Evolutionary conservation across 768 basidiomycete species (phyloP).

Genomic region (Mycena belliarum): DNA sequence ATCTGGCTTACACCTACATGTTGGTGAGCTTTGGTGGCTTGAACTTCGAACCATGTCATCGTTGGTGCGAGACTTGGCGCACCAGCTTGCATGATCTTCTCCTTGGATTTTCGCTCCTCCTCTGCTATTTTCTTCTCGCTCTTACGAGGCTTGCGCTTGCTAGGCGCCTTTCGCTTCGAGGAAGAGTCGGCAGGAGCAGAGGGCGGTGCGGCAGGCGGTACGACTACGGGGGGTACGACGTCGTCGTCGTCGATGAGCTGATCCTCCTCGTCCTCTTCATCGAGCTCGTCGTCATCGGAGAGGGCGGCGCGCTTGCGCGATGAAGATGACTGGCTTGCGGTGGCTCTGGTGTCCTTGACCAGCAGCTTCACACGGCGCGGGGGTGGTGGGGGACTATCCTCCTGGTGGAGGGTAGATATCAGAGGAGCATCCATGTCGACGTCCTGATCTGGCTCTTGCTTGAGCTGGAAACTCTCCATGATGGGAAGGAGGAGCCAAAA

Average conservation of each 20-base stretch:
- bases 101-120: conserved; percentile 47
- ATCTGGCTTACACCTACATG: conserved; percentile 33
- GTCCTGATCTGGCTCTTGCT: conserved; percentile 44
- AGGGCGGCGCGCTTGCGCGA: conserved; percentile 25
- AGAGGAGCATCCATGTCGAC: conserved; percentile 78
- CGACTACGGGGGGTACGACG: conserved; percentile 18
- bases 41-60: conserved; percentile 44
- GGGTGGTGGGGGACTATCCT: conserved; percentile 67
- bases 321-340: conserved; percentile 20
- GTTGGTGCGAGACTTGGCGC: conserved; percentile 38
- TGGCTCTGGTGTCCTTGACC: conserved; percentile 37
- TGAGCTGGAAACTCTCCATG: conserved; percentile 27
- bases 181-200: conserved; percentile 33
- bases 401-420: conserved; percentile 77
- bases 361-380: conserved; percentile 52
- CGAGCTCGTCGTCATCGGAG: conserved; percentile 58
- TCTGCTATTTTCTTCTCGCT: conserved; percentile 46
- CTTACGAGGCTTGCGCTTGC: conserved; percentile 56
- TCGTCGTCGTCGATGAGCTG: conserved; percentile 79
- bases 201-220: conserved; percentile 27
- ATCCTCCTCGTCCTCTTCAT: conserved; percentile 75
- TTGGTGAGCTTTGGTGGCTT: conserved; percentile 39
- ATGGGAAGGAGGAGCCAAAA: conserved; percentile 16
- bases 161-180: conserved; percentile 51
- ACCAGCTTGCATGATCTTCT: conserved; percentile 34